phyloP scores from a whole-genome alignment of 371 early-diverging fungal species.

The Basidiobolus heterosporus region DNA sequence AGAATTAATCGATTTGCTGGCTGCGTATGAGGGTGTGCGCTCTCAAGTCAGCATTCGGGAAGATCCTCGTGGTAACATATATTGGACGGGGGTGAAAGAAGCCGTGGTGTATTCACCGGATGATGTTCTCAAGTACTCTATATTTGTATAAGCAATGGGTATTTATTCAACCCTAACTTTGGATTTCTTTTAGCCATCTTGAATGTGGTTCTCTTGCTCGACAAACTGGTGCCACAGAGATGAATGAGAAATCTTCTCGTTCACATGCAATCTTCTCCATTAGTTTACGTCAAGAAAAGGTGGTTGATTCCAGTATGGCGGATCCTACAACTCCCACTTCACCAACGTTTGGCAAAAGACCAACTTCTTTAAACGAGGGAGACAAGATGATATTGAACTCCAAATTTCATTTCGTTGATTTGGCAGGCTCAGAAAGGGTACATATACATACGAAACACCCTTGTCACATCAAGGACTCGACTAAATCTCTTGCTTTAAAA shows the following conservation, averaged over 20 bases:
- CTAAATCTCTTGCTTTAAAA: conserved; percentile 5
- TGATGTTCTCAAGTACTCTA: conserved; percentile 55
- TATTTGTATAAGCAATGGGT: neutral
- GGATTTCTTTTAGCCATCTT: conserved; percentile 26
- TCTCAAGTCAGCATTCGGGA: conserved; percentile 73
- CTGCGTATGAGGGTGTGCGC: conserved; percentile 30
- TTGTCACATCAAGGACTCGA: neutral
- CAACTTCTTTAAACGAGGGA: conserved; percentile 3
- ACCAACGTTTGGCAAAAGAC: neutral
- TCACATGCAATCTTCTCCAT: conserved; percentile 97
- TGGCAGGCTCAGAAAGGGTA: conserved; percentile 97
- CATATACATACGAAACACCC: conserved; percentile 1
- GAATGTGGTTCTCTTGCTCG: conserved; percentile 65
- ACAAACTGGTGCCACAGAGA: conserved; percentile 87
- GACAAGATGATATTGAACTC: conserved; percentile 15
- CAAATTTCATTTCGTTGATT: conserved; percentile 98
- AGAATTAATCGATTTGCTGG: conserved; percentile 74
- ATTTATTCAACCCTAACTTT: neutral
- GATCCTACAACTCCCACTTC: neutral
- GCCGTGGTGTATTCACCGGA: conserved; percentile 49
- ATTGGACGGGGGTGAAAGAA: conserved; percentile 82
- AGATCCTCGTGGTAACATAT: conserved; percentile 77
- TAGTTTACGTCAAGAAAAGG: conserved; percentile 46
- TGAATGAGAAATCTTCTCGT: conserved; percentile 91
- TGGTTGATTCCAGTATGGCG: conserved; percentile 1